phyloP scores from a whole-genome alignment of 2,329 filamentous ascomycete genomes.

The Monascus ruber region DNA sequence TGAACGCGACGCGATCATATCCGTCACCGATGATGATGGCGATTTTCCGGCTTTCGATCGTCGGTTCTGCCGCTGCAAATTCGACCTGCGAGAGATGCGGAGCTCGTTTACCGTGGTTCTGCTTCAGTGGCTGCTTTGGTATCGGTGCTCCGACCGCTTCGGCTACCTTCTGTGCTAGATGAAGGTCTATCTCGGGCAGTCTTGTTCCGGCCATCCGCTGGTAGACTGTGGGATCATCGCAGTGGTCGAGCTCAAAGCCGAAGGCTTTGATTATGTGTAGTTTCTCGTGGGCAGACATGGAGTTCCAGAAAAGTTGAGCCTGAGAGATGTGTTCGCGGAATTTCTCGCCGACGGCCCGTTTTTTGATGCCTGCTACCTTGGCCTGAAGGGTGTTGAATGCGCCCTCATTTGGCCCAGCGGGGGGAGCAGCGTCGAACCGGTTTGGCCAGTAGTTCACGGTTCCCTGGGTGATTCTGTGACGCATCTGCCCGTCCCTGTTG shows the following conservation, averaged over 20 bases:
- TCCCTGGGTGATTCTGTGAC: constrained; percentile 58
- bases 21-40: constrained; percentile 36
- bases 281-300: constrained; percentile 9
- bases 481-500: constrained; percentile 45
- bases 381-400: constrained; percentile 55
- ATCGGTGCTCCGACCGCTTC: constrained; percentile 37
- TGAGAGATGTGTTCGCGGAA: constrained; percentile 25
- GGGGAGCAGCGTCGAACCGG: constrained; percentile 47
- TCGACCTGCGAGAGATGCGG: constrained; percentile 63
- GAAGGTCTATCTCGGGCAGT: constrained; percentile 12
- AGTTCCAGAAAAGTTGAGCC: constrained; percentile 9
- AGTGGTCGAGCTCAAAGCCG: constrained; percentile 25
- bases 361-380: constrained; percentile 57
- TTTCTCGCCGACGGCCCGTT: constrained; percentile 41
- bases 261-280: constrained; percentile 12
- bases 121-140: constrained; percentile 41
- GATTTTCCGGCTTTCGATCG: constrained; percentile 58
- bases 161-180: constrained; percentile 14
- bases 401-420: constrained; percentile 48
- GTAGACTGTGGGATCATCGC: constrained; percentile 62
- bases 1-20: constrained; percentile 47
- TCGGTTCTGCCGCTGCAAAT: constrained; percentile 49
- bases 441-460: constrained; percentile 65
- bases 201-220: constrained; percentile 43
- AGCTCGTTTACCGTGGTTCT: constrained; percentile 57